Percentiles rank a stretch among this genome's conserved stretches.
Conservation (phyloP, 1,139 yeast genomes). For the Debaryomycetaceae sp. region DNA sequence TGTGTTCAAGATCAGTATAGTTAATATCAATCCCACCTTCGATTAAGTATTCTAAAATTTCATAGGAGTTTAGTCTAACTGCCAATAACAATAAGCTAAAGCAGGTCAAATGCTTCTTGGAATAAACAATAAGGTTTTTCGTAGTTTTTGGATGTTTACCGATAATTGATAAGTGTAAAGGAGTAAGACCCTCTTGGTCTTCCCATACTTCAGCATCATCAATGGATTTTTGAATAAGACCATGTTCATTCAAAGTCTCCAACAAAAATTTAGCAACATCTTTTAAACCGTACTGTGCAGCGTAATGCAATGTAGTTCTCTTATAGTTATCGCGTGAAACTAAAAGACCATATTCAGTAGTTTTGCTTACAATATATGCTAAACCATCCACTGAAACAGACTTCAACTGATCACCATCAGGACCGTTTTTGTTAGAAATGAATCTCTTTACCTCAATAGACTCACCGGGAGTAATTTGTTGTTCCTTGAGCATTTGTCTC, state of each 20-base stretch:
- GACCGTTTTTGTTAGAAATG: constrained; percentile 43
- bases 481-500: constrained; percentile 25
- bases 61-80: constrained; percentile 61
- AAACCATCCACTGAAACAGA: constrained; percentile 23
- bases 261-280: constrained; percentile 59
- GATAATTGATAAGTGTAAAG: constrained; percentile 77
- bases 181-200: constrained; percentile 79
- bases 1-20: constrained; percentile 54
- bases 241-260: constrained; percentile 33
- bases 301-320: constrained; percentile 87
- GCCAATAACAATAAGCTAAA: constrained; percentile 65
- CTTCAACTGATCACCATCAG: constrained; percentile 52
- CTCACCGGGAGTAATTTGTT: constrained; percentile 35
- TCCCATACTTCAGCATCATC: constrained; percentile 70
- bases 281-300: constrained; percentile 82
- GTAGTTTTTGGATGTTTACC: constrained; percentile 84
- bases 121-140: constrained; percentile 50
- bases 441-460: constrained; percentile 28
- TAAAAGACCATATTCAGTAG: constrained; percentile 30
- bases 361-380: constrained; percentile 47
- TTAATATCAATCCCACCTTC: constrained; percentile 63
- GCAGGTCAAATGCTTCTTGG: constrained; percentile 37
- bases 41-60: constrained; percentile 54
- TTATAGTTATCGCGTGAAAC: constrained; percentile 69
- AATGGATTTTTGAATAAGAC: constrained; percentile 43